Evolutionary conservation across 768 basidiomycete genomes (phyloP), one percentile per base, ranked within the genome.

Genomic region (Suillus ampliporus): DNA sequence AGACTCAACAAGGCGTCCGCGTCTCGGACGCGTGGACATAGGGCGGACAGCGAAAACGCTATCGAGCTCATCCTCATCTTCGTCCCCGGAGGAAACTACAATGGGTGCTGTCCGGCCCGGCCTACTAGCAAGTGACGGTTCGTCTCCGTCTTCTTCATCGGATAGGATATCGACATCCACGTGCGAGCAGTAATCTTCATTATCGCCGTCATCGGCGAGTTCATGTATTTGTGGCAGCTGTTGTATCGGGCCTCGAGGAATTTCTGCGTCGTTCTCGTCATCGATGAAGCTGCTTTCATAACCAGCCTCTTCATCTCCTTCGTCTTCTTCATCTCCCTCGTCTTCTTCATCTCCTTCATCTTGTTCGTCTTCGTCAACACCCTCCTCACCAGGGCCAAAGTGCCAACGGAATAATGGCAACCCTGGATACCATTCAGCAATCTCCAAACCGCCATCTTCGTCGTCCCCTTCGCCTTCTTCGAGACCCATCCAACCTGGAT

Each of bases 231-330:
- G 75, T 15, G 65, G 62, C 47, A 28, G 40, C n/a, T 26, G 40
- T 7, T 48, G 46, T 5, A 63, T 63, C 47, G 56, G 38, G 46
- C 40, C 2, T 8, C 37, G 41, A n/a, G 13, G 52, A 21, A 56
- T 57, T 8, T 54, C 58, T 23, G 57, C 52, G 37, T 68, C 74
- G 19, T 77, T 77, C 28, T 65, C 76, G 47, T 87, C 86, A 46
- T 86, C 85, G 56, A 88, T 86, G 66, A 87, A 87, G 69, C 85
- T 85, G 64, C 79, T 78, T 63, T 83, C 83, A 56, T 85, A 86
- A 14, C 71, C 79, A 19, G 76, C 80, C 0, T 80, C 79, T 2
- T 67, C 78, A 5, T 71, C 71, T 4, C 65, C 73, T 19, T 63
- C 71, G 19, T 72, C 73, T 17, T 58, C 67, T 17, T 69, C 69